These are phyloP conservation scores for Amanita rubescens DNA, from an alignment of 768 basidiomycete species.

Conservation along the genomic window DNA sequence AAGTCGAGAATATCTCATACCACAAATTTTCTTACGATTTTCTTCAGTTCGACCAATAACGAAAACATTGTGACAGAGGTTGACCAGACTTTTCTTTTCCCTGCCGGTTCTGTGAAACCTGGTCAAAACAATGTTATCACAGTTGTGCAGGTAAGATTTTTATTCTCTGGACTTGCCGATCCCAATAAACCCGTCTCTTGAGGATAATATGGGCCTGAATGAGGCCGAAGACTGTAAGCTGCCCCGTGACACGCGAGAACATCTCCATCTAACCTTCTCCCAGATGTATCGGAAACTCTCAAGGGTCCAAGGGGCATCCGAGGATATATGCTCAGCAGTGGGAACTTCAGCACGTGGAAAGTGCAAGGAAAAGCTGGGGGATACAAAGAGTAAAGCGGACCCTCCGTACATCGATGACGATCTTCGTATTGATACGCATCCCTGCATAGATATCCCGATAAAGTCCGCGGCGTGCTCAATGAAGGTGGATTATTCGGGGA, in stretches of 20 bases:
- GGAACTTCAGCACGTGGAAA: constrained; percentile 57
- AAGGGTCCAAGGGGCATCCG: constrained; percentile 76
- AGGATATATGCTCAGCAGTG: constrained; percentile 62
- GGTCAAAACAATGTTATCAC: constrained; percentile 70
- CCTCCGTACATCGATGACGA: background rate
- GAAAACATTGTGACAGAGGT: constrained; percentile 53
- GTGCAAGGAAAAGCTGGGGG: constrained; percentile 76
- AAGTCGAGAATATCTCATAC: constrained; percentile 14
- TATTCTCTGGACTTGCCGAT: background rate
- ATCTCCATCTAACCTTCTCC: background rate
- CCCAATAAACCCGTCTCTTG: background rate
- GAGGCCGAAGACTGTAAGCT: constrained; percentile 45
- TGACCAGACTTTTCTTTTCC: constrained; percentile 60
- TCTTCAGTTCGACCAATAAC: constrained; percentile 58
- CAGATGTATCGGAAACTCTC: constrained; percentile 41
- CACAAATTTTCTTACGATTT: background rate
- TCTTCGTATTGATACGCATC: background rate
- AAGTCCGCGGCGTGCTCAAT: constrained; percentile 57
- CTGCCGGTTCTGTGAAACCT: constrained; percentile 39
- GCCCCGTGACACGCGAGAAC: background rate
- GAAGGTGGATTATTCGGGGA: constrained; percentile 72
- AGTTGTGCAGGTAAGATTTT: constrained; percentile 51
- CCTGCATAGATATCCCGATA: constrained; percentile 61
- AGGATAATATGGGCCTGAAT: constrained; percentile 80
- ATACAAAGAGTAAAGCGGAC: constrained; percentile 44